A percentile compares a stretch with the other conserved stretches of the same genome.
Evolutionary conservation across 306 rosid genomes (phyloP).

Genomic region (Corylus heterophylla): DNA sequence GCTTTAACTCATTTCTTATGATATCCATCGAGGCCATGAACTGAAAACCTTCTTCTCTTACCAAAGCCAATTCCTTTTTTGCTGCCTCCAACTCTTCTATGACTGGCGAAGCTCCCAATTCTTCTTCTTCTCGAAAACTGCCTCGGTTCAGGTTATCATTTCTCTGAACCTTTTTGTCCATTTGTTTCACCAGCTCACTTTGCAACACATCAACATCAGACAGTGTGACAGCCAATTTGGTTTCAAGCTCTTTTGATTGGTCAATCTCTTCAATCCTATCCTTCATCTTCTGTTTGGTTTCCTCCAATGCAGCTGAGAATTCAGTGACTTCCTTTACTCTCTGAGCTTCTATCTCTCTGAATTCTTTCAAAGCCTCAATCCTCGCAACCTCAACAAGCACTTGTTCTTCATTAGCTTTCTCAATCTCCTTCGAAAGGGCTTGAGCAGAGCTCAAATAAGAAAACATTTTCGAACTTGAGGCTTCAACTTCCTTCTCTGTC

Average conservation of each 20-base stretch:
- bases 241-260: constrained; percentile 59
- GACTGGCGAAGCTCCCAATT: constrained; percentile 37
- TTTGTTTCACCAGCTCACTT: constrained; percentile 58
- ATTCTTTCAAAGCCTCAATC: constrained; percentile 85
- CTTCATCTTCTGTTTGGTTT: constrained; percentile 40
- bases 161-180: constrained; percentile 42
- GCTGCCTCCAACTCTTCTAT: constrained; percentile 61
- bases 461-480: constrained; percentile 39
- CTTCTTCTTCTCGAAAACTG: constrained; percentile 39
- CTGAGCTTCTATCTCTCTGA: constrained; percentile 48
- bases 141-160: constrained; percentile 31
- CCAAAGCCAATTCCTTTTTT: constrained; percentile 59
- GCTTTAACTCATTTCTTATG: constrained; percentile 68
- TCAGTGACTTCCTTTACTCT: constrained; percentile 54
- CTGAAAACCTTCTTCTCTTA: constrained; percentile 73
- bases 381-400: constrained; percentile 76
- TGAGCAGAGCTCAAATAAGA: constrained; percentile 42
- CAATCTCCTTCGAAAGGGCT: constrained; percentile 63
- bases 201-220: constrained; percentile 66
- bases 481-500: constrained; percentile 56
- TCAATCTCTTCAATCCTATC: constrained; percentile 51
- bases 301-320: constrained; percentile 44
- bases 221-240: constrained; percentile 54
- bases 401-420: constrained; percentile 75
- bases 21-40: constrained; percentile 88